phyloP scores from a whole-genome alignment of 2,329 filamentous ascomycete species.

The Xylaria sp. region DNA sequence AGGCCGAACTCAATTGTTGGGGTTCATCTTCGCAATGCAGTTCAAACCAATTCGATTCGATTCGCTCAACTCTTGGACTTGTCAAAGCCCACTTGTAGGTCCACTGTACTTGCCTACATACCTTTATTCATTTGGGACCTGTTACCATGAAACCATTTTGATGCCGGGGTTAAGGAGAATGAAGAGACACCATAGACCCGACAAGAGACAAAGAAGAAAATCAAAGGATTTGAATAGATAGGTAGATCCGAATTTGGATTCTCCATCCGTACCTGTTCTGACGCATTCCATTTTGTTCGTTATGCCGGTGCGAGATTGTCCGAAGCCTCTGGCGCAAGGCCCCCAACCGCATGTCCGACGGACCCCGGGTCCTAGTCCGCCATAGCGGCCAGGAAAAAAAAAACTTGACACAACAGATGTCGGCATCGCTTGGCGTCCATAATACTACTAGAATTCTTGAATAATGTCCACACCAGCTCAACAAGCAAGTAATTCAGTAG shows the following conservation, averaged over 20 bases:
- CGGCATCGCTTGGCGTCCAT: neutral
- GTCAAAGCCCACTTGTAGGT: conserved; percentile 26
- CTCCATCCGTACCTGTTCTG: conserved; percentile 18
- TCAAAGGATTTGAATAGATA: neutral
- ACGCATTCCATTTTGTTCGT: conserved; percentile 19
- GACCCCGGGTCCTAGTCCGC: conserved; percentile 3
- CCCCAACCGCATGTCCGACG: conserved; percentile 39
- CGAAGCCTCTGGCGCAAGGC: conserved; percentile 26
- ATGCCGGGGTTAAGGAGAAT: neutral
- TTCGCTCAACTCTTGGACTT: conserved; percentile 1
- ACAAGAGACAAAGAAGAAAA: neutral
- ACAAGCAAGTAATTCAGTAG: neutral
- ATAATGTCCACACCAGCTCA: neutral
- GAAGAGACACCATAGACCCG: neutral
- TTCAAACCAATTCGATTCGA: neutral
- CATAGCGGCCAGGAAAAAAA: neutral
- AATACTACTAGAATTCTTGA: neutral
- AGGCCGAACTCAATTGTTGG: conserved; percentile 49
- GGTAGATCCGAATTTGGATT: conserved; percentile 5
- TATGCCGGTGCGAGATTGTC: conserved; percentile 25
- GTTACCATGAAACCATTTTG: neutral
- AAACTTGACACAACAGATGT: neutral
- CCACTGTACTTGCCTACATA: conserved; percentile 16
- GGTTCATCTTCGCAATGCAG: conserved; percentile 34
- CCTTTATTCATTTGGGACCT: neutral